These are phyloP conservation scores for Fabrea salina DNA, from an alignment of 169 alveolate species.

Conservation along the genomic window DNA sequence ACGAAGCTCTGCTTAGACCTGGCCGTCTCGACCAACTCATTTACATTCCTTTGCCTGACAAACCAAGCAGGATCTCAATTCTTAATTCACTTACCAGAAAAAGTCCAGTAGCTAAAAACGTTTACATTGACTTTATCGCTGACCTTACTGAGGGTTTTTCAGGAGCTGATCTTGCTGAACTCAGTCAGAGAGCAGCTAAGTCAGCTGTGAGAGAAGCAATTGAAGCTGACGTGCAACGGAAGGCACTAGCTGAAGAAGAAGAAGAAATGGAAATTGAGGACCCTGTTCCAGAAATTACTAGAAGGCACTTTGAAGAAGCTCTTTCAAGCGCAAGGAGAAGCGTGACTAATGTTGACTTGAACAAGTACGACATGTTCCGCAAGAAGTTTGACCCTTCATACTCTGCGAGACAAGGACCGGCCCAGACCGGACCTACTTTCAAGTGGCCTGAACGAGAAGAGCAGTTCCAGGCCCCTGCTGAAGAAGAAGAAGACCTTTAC, in stretches of 20 bases:
- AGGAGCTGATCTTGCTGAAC: conserved; percentile 99
- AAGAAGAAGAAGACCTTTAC: conserved; percentile 31
- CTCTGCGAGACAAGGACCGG: conserved; percentile 89
- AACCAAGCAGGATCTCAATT: conserved; percentile 94
- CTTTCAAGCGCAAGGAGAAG: conserved; percentile 97
- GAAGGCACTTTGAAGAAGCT: conserved; percentile 99
- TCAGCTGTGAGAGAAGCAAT: conserved; percentile 99
- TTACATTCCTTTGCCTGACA: conserved; percentile 99
- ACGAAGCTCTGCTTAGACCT: conserved; percentile 99
- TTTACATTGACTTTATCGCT: conserved; percentile 96
- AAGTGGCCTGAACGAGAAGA: conserved; percentile 35
- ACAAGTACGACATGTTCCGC: conserved; percentile 94
- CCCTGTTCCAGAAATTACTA: conserved; percentile 92
- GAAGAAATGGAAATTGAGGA: conserved; percentile 71
- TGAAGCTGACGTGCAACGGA: conserved; percentile 73
- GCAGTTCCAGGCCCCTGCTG: not conserved
- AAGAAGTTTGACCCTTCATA: conserved; percentile 98
- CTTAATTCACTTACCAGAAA: conserved; percentile 95
- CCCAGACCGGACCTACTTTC: not conserved
- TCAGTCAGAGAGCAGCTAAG: conserved; percentile 98
- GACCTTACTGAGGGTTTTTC: conserved; percentile 99
- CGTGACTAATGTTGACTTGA: conserved; percentile 90
- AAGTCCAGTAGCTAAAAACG: conserved; percentile 97
- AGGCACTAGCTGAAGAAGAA: conserved; percentile 41
- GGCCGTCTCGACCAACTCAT: conserved; percentile 99